Base-by-base conservation (phyloP, 495 filamentous ascomycete genomes). In the Aspergillus leporis region DNA sequence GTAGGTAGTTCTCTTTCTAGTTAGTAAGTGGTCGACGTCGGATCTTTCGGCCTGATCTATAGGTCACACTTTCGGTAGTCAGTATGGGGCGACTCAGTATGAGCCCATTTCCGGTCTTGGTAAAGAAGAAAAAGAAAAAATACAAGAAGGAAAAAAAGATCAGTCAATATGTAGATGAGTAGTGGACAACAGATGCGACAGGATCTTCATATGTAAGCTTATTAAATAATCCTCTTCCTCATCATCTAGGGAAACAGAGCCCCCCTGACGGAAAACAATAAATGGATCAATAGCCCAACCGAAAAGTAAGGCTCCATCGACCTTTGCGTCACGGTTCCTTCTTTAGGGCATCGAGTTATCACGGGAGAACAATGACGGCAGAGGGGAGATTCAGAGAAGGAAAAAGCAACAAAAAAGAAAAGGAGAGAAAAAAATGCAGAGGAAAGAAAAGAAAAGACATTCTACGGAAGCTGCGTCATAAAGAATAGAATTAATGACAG, bases 271-370 rank as follows among this genome's bases (percentile, higher is more conserved):
- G 47, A 28, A 28, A 59, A 49, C 43, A 60, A 60, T 56, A 61
- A 56, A 53, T 49, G 38, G 48, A 55, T 54, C 52, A 59, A 63
- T 63, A 62, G 50, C 61, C 38, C 56, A 63, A 59, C 21, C 43
- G 19, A 23, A 41, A 47, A 47, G 61, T 59, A 63, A 63, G 61
- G 61, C 34, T 58, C 32, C 13, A 43, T 47, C 13, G 5, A 47
- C 41, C 41, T 45, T 45, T 45, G n/a, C n/a, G 19, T 45, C 21
- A 22, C 19, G 6, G 16, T 47, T n/a, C 21, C 8, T 53, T 19
- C 51, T 19, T 34, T 18, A 36, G 34, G 34, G 31, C 14, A 36
- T 38, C 3, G 19, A 32, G 16, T 6, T 12, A 53, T 22, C 31
- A 34, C 25, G 43, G 45, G 23, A 56, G 31, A 31, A 47, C 19